Evolutionary conservation across 805 yeast species (phyloP).

Genomic region (Candida taoyuanica): DNA sequence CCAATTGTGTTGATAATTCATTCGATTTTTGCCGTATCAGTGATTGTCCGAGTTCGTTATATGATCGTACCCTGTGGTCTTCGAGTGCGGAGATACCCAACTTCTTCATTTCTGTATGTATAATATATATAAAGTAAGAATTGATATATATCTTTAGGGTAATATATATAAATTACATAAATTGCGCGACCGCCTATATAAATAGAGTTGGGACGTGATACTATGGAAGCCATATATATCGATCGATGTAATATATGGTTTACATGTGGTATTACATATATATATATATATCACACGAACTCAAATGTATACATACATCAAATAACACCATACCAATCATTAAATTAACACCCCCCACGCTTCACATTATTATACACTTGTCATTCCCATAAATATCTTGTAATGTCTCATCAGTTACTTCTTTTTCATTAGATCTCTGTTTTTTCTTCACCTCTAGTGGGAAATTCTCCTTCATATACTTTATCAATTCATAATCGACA

Average conservation of each 20-base stretch:
- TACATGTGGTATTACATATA: neutral
- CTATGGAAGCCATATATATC: too few species aligned
- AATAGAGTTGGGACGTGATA: too few species aligned
- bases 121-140: too few species aligned
- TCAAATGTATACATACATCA: too few species aligned
- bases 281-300: too few species aligned
- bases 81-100: slow-evolving; percentile 47
- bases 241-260: too few species aligned
- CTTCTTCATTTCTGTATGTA: slow-evolving; percentile 30
- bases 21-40: slow-evolving; percentile 47
- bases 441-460: slow-evolving; percentile 66
- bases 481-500: slow-evolving; percentile 50
- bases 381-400: slow-evolving; percentile 19
- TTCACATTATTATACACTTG: slow-evolving; percentile 15
- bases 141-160: too few species aligned
- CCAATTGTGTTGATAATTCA: slow-evolving; percentile 64
- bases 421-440: slow-evolving; percentile 48
- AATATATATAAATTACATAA: too few species aligned
- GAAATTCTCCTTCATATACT: slow-evolving; percentile 52
- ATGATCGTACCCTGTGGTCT: slow-evolving; percentile 13
- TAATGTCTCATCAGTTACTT: slow-evolving; percentile 39
- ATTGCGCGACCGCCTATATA: too few species aligned
- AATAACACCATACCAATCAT: neutral
- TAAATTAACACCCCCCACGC: neutral
- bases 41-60: slow-evolving; percentile 21